Percentiles rank a stretch among this genome's conserved stretches.
Conservation (phyloP, 202 grass and related monocot species). For the Cymbopogon flexuosus region DNA sequence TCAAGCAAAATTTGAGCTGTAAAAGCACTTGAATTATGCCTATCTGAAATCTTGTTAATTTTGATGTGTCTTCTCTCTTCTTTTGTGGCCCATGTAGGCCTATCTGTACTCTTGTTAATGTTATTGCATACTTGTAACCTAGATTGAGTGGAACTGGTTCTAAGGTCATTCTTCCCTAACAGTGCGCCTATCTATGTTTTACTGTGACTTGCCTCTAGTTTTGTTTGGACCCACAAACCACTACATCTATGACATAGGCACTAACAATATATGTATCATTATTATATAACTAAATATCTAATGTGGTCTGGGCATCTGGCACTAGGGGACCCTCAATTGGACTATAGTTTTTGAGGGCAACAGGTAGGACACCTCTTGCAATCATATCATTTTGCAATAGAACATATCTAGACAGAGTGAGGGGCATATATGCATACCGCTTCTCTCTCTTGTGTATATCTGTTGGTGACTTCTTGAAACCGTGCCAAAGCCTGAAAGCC, state of each 20-base stretch:
- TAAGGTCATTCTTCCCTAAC: background rate
- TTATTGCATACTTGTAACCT: background rate
- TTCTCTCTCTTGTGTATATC: slow-evolving; percentile 91
- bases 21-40: background rate
- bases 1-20: background rate
- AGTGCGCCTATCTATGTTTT: background rate
- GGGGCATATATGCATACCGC: slow-evolving; percentile 39
- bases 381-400: background rate
- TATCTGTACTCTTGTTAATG: background rate
- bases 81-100: background rate
- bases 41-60: background rate
- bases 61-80: background rate
- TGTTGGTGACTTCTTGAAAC: slow-evolving; percentile 94
- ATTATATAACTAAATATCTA: background rate
- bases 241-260: background rate
- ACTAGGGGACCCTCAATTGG: background rate
- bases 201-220: background rate
- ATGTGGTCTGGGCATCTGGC: background rate
- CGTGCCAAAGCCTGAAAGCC: slow-evolving; percentile 74
- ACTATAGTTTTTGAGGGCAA: background rate
- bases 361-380: background rate
- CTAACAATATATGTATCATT: background rate
- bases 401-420: background rate
- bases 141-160: background rate
- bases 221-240: background rate